Evolutionary conservation across 2,329 filamentous ascomycete species (phyloP).

Genomic region (Chrysoporthe cubensis): DNA sequence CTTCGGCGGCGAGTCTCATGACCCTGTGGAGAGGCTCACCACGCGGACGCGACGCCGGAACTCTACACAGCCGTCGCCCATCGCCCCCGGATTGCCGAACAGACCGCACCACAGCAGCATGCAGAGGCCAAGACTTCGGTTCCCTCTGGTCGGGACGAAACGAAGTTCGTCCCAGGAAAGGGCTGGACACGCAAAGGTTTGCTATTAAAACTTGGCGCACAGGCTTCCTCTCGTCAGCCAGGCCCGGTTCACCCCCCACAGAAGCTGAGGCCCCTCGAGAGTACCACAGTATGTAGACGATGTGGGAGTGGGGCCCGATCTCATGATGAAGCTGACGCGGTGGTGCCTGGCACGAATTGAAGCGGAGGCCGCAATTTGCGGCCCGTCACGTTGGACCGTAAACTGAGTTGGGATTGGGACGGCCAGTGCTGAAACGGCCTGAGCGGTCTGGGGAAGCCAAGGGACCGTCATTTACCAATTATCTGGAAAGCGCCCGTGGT

Average conservation of each 20-base stretch:
- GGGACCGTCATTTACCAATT: background rate
- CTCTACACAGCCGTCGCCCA: background rate
- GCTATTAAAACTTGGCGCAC: background rate
- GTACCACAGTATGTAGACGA: background rate
- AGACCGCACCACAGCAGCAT: slow-evolving; percentile 1
- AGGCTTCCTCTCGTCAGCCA: background rate
- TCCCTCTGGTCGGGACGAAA: slow-evolving; percentile 18
- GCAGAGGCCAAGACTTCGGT: background rate
- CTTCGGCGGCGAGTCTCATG: no score
- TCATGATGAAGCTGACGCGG: background rate
- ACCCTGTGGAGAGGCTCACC: background rate
- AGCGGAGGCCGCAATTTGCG: background rate
- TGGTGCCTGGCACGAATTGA: background rate
- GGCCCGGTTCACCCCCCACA: background rate
- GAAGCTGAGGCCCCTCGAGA: background rate
- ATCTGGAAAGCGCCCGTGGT: background rate
- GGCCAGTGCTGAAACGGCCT: slow-evolving; percentile 23
- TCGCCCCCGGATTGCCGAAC: background rate
- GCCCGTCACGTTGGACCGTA: background rate
- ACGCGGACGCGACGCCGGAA: background rate
- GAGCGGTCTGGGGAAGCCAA: slow-evolving; percentile 5
- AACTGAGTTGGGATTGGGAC: slow-evolving; percentile 6
- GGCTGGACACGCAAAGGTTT: background rate
- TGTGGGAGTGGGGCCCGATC: background rate
- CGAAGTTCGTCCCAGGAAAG: slow-evolving; percentile 17